Evolutionary conservation across 1,284 basidiomycete genomes (phyloP).

Genomic region (Thecaphora frezii): DNA sequence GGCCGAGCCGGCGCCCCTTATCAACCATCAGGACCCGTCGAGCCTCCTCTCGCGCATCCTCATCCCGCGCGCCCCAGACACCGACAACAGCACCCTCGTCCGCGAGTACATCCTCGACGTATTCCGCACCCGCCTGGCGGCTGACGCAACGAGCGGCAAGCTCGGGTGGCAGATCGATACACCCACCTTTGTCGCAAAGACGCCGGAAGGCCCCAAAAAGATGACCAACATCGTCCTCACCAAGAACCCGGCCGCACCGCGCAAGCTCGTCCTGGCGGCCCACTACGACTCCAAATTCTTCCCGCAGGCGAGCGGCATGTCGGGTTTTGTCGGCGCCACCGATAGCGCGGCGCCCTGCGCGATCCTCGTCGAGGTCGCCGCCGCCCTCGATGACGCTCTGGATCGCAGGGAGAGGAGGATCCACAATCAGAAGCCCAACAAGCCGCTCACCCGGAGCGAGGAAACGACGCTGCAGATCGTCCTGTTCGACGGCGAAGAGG

Average conservation of each 20-base stretch:
- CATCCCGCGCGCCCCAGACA: slow-evolving; percentile 53
- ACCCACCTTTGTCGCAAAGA: slow-evolving; percentile 59
- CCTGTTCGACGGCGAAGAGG: slow-evolving; percentile 98
- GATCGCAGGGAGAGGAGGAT: slow-evolving; percentile 31
- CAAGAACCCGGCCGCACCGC: slow-evolving; percentile 77
- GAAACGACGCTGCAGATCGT: slow-evolving; percentile 90
- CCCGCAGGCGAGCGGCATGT: slow-evolving; percentile 66
- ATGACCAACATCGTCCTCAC: slow-evolving; percentile 95
- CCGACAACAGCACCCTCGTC: slow-evolving; percentile 40
- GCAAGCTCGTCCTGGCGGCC: slow-evolving; percentile 82
- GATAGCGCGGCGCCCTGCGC: slow-evolving; percentile 96
- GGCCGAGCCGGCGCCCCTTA: slow-evolving; percentile 24
- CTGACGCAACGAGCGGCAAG: slow-evolving; percentile 11
- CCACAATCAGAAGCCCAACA: slow-evolving; percentile 5
- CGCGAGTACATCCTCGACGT: slow-evolving; percentile 32
- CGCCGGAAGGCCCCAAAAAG: slow-evolving; percentile 76
- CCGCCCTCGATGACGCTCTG: slow-evolving; percentile 46
- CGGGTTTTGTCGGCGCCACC: slow-evolving; percentile 91
- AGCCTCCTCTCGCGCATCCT: slow-evolving; percentile 53
- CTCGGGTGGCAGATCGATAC: slow-evolving; percentile 50
- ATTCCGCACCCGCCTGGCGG: slow-evolving; percentile 26
- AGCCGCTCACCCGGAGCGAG: slow-evolving; percentile 59
- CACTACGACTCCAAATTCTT: slow-evolving; percentile 97
- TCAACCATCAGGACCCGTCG: slow-evolving; percentile 25
- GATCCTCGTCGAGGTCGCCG: slow-evolving; percentile 63